Evolutionary conservation across 192 early-diverging fungal genomes (phyloP), one percentile per base, ranked within the genome.

Genomic region (Backusella australiensis): DNA sequence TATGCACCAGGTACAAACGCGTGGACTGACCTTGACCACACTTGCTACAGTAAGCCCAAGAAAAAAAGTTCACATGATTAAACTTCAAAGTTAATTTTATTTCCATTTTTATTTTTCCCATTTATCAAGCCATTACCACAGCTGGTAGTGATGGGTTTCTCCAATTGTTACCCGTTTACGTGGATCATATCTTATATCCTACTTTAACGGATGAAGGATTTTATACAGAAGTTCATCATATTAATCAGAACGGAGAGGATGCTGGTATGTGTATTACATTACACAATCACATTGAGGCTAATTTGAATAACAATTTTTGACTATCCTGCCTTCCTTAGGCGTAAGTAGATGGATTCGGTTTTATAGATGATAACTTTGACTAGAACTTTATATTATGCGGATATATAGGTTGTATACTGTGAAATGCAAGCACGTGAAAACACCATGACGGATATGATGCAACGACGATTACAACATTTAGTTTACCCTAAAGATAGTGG

Each of bases 1-100:
- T 75, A 87, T 36, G 86, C 89, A n/a, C 79, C 85, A 73, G 87
- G 89, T 29, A 90, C 89, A n/a, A 90, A 90, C 75, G 89, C 89
- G 7, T 90, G 89, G 89, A 90, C 89, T n/a, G 86, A 85, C 74
- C 73, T 81, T 63, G 88, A 89, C 66, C 83, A 87, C 21, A 89
- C 87, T 6, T 85, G 83, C 21, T 89, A 89, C 71, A 89, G 75
- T 76, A 76, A 76, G 67, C 34, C 44, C 5, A 19, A 19, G 7
- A 29, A 63, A 42, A 26, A 52, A 34, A 42, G 19, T 14, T 72
- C 41, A 72, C 34, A 53, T 34, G 26, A 17, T 53, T 35, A 59
- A 21, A 38, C 72, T 36, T 35, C 26, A 46, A 36, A 46, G 15
- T 74, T 74, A 36, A 59, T 34, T 38, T 72, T 36, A n/a, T n/a